These are phyloP conservation scores for Mycosarcoma mackinlayi DNA, from an alignment of 1,284 basidiomycete species.

Conservation along the genomic window DNA sequence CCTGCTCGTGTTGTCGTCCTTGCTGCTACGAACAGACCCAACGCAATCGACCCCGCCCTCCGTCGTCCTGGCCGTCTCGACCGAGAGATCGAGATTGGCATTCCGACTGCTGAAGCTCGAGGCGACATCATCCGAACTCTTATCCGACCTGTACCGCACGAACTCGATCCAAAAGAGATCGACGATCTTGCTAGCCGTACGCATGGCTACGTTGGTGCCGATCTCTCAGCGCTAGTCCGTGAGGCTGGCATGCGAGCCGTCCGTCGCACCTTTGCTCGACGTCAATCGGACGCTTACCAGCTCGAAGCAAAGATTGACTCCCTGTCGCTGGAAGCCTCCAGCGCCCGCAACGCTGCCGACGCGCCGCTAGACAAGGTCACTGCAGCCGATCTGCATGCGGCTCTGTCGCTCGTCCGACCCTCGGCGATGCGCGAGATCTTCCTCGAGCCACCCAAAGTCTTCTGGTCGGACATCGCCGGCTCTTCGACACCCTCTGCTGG, in stretches of 20 bases:
- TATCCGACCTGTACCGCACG: slow-evolving; percentile 82
- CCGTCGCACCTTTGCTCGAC: slow-evolving; percentile 72
- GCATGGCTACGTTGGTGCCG: slow-evolving; percentile 97
- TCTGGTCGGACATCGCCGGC: slow-evolving; percentile 80
- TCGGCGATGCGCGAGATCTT: slow-evolving; percentile 94
- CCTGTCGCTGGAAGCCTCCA: slow-evolving; percentile 31
- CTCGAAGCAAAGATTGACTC: slow-evolving; percentile 32
- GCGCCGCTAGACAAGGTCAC: slow-evolving; percentile 25
- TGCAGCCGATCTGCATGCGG: slow-evolving; percentile 76
- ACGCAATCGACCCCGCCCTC: slow-evolving; percentile 95
- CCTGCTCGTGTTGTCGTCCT: slow-evolving; percentile 85
- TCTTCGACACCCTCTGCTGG: slow-evolving; percentile 37
- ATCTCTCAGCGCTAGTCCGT: slow-evolving; percentile 88
- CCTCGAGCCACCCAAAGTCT: slow-evolving; percentile 83
- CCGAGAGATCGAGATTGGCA: slow-evolving; percentile 94
- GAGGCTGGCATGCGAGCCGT: slow-evolving; percentile 92
- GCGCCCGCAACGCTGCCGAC: not conserved
- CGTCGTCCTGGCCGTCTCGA: slow-evolving; percentile 94
- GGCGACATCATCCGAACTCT: slow-evolving; percentile 85
- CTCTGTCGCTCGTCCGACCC: slow-evolving; percentile 83
- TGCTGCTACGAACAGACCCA: slow-evolving; percentile 95
- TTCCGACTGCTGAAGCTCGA: slow-evolving; percentile 86
- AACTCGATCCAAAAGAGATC: slow-evolving; percentile 76
- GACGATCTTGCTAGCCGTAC: slow-evolving; percentile 79
- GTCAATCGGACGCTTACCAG: slow-evolving; percentile 3